These are phyloP conservation scores for Dendrobium catenatum DNA, from an alignment of 106 monocot species.

Conservation along the genomic window DNA sequence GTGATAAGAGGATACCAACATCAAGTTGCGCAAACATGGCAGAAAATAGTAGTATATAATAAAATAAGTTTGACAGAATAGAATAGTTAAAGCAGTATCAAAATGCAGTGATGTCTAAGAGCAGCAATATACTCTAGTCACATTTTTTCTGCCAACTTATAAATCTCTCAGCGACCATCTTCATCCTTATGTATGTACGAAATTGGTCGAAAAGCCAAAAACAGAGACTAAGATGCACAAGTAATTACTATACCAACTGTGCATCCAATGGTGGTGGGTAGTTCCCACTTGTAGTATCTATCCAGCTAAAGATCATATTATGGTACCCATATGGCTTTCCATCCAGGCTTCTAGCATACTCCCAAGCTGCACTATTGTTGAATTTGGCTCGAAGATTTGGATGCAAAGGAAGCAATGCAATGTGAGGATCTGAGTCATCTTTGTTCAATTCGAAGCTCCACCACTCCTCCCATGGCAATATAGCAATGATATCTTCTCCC, in stretches of 20 bases:
- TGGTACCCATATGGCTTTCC: slow-evolving; percentile 65
- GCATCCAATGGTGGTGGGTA: slow-evolving; percentile 58
- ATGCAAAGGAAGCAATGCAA: slow-evolving; percentile 57
- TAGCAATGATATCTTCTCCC: slow-evolving; percentile 57
- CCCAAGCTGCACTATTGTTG: slow-evolving; percentile 68
- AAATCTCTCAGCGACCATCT: too few species aligned
- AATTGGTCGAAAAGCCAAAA: too few species aligned
- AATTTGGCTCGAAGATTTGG: slow-evolving; percentile 54
- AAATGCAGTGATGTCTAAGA: too few species aligned
- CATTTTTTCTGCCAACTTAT: too few species aligned
- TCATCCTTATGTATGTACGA: too few species aligned
- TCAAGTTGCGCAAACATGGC: too few species aligned
- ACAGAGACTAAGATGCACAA: not conserved
- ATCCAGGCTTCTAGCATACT: slow-evolving; percentile 57
- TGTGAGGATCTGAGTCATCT: slow-evolving; percentile 68
- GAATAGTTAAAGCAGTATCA: too few species aligned
- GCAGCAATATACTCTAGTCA: too few species aligned
- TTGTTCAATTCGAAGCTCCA: slow-evolving; percentile 48
- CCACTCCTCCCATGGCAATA: slow-evolving; percentile 71
- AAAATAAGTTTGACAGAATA: too few species aligned
- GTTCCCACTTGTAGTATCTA: slow-evolving; percentile 54
- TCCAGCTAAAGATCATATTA: slow-evolving; percentile 83
- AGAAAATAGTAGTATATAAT: too few species aligned
- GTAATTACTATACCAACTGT: slow-evolving; percentile 35
- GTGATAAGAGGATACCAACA: too few species aligned